These are phyloP conservation scores for Xerocomus minutiporus DNA, from an alignment of 1,284 basidiomycete genomes.

Conservation along the genomic window DNA sequence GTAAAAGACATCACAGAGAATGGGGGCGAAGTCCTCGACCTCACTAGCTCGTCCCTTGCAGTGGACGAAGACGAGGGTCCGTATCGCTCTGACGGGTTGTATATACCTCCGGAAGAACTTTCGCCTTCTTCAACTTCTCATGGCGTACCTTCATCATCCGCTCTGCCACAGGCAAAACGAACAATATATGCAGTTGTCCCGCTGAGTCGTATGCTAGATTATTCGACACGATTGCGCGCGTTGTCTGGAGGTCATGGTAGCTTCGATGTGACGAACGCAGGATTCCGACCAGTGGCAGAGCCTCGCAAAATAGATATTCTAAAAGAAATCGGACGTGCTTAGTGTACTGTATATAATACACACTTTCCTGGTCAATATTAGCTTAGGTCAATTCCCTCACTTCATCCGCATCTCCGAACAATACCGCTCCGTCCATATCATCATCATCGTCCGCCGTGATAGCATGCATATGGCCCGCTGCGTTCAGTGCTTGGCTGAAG, in stretches of 20 bases:
- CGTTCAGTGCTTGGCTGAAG: conserved; percentile 68
- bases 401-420: conserved; percentile 80
- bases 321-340: conserved; percentile 70
- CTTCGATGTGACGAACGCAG: conserved; percentile 75
- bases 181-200: conserved; percentile 71
- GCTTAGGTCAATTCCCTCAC: conserved; percentile 48
- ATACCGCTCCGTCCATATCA: conserved; percentile 64
- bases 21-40: conserved; percentile 66
- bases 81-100: conserved; percentile 58
- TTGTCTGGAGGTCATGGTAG: conserved; percentile 77
- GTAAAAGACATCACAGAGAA: conserved; percentile 75
- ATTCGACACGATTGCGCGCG: conserved; percentile 72
- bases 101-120: conserved; percentile 67
- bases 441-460: conserved; percentile 67
- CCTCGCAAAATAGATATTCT: conserved; percentile 64
- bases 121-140: conserved; percentile 60
- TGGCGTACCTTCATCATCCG: conserved; percentile 25
- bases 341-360: conserved; percentile 8
- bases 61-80: conserved; percentile 46
- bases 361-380: not conserved
- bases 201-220: conserved; percentile 76
- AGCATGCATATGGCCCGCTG: conserved; percentile 49
- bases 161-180: conserved; percentile 44
- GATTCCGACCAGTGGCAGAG: conserved; percentile 64
- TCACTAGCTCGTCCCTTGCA: conserved; percentile 39